Percentiles rank a stretch among this genome's conserved stretches.
These are phyloP conservation scores for Aureoboletus auriporus DNA, from an alignment of 768 basidiomycete genomes.

Conservation along the genomic window DNA sequence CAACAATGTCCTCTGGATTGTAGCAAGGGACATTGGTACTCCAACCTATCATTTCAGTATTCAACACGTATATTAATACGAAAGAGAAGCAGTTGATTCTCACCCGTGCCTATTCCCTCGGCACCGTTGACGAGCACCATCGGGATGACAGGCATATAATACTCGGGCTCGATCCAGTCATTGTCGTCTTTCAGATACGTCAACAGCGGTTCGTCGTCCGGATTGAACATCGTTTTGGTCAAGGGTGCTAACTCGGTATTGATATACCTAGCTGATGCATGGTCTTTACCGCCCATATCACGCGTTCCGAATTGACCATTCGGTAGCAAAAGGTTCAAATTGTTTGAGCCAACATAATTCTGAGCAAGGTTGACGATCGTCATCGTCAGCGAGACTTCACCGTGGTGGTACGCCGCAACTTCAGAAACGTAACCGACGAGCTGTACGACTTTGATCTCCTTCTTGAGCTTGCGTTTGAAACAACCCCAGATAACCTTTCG, in stretches of 20 bases:
- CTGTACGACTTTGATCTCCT: constrained; percentile 94
- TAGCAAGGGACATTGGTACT: constrained; percentile 89
- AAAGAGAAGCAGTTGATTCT: constrained; percentile 16
- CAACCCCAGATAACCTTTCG: constrained; percentile 95
- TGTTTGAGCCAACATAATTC: constrained; percentile 93
- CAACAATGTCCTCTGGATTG: constrained; percentile 88
- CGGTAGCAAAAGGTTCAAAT: constrained; percentile 82
- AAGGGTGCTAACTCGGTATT: constrained; percentile 76
- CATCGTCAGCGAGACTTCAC: constrained; percentile 78
- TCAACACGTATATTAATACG: neutral
- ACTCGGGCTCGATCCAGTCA: constrained; percentile 84
- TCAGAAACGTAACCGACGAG: constrained; percentile 94
- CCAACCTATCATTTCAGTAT: constrained; percentile 61
- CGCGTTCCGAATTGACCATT: constrained; percentile 97
- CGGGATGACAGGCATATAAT: constrained; percentile 88
- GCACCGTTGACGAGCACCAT: constrained; percentile 90
- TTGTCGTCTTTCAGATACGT: constrained; percentile 85
- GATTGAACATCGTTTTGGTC: constrained; percentile 73
- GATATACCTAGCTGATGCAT: constrained; percentile 95
- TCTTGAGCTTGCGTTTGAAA: constrained; percentile 91
- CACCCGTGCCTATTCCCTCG: constrained; percentile 96
- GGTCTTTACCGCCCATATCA: constrained; percentile 90
- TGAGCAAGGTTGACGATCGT: constrained; percentile 96
- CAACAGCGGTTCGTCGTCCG: constrained; percentile 83
- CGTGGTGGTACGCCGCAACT: constrained; percentile 95